Evolutionary conservation across 148 eudicot species (phyloP).

Genomic region (Simmondsia chinensis): DNA sequence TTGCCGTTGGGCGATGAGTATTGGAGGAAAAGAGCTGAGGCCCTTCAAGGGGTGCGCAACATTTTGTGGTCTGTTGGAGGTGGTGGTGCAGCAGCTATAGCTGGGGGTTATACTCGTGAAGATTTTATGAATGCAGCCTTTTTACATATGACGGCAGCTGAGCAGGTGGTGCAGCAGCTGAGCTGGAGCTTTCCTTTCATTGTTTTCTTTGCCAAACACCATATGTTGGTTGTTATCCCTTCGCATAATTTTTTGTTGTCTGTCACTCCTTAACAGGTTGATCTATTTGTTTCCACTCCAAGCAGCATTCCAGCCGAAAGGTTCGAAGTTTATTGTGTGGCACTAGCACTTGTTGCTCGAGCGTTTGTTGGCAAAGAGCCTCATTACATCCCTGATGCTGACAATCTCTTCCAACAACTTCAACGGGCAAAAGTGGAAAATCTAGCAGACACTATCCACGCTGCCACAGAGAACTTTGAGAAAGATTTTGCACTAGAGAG

Average conservation of each 20-base stretch:
- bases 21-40: slow-evolving; percentile 67
- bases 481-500: slow-evolving; percentile 87
- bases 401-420: slow-evolving; percentile 84
- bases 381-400: slow-evolving; percentile 85
- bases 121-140: slow-evolving; percentile 93
- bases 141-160: slow-evolving; percentile 80
- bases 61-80: slow-evolving; percentile 98
- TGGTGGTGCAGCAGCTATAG: slow-evolving; percentile 91
- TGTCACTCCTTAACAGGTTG: slow-evolving; percentile 41
- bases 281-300: slow-evolving; percentile 83
- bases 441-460: slow-evolving; percentile 34
- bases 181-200: neutral
- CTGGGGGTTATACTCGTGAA: slow-evolving; percentile 91
- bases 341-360: slow-evolving; percentile 91
- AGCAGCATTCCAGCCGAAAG: slow-evolving; percentile 88
- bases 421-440: slow-evolving; percentile 65
- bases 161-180: slow-evolving; percentile 54
- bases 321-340: slow-evolving; percentile 93
- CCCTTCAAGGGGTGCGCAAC: slow-evolving; percentile 91
- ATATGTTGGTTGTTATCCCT: too few species aligned
- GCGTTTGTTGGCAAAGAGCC: slow-evolving; percentile 86
- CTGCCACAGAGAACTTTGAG: slow-evolving; percentile 42
- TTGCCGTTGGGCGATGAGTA: slow-evolving; percentile 64
- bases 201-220: slow-evolving; percentile 4
- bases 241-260: neutral